These are phyloP conservation scores for Aphanomyces stellatus DNA, from an alignment of 352 stramenopile genomes.

Conservation along the genomic window DNA sequence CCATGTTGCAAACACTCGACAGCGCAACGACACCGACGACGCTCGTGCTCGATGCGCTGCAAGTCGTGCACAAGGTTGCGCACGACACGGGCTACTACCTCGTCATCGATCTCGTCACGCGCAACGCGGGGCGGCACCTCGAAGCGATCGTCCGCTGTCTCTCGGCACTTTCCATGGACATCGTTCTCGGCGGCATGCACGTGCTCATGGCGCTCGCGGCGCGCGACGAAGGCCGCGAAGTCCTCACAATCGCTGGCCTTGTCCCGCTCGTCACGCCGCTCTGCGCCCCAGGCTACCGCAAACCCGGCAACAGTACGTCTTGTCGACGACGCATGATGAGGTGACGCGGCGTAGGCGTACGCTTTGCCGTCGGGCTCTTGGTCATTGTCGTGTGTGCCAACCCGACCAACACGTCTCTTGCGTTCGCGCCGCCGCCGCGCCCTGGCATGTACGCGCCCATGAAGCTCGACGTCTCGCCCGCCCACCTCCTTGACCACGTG, in stretches of 20 bases:
- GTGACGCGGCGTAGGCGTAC: background rate
- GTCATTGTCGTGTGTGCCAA: slow-evolving; percentile 37
- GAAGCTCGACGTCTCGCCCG: background rate
- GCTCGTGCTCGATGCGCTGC: background rate
- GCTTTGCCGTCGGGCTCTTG: slow-evolving; percentile 44
- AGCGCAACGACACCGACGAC: background rate
- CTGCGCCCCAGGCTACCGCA: slow-evolving; percentile 1
- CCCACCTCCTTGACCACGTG: background rate
- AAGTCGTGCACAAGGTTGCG: slow-evolving; percentile 18
- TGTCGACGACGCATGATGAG: background rate
- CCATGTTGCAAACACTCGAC: background rate
- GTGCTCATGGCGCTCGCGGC: slow-evolving; percentile 55
- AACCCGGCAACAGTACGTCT: slow-evolving; percentile 12
- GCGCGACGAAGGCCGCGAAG: slow-evolving; percentile 39
- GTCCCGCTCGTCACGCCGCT: slow-evolving; percentile 28
- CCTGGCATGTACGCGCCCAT: background rate
- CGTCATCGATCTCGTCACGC: slow-evolving; percentile 47
- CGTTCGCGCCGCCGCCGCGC: background rate
- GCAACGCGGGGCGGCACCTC: slow-evolving; percentile 40
- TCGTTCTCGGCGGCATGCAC: slow-evolving; percentile 34
- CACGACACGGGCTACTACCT: slow-evolving; percentile 31
- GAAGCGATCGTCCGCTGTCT: slow-evolving; percentile 42
- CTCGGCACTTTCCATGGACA: background rate
- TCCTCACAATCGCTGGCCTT: slow-evolving; percentile 53
- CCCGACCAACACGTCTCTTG: background rate